Evolutionary conservation across 495 filamentous ascomycete species (phyloP).

Genomic region (Aspergillus steynii): DNA sequence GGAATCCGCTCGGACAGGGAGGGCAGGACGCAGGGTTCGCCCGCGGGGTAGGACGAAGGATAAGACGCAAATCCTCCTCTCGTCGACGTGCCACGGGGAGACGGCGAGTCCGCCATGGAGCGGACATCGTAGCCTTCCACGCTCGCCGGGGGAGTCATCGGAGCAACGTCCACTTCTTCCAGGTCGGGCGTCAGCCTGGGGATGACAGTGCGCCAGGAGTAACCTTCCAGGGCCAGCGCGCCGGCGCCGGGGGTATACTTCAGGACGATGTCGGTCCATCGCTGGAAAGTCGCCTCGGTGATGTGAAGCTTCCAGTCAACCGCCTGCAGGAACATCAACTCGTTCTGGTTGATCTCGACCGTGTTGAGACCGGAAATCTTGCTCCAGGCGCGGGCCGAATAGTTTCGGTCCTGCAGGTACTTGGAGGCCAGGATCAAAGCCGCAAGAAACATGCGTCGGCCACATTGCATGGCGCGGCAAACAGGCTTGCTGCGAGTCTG

Average conservation of each 20-base stretch:
- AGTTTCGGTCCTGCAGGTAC: conserved; percentile 97
- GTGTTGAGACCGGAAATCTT: conserved; percentile 94
- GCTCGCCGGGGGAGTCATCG: conserved; percentile 30
- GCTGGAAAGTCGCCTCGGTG: conserved; percentile 80
- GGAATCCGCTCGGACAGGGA: conserved; percentile 44
- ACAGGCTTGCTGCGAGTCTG: conserved; percentile 72
- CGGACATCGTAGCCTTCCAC: conserved; percentile 33
- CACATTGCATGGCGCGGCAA: conserved; percentile 87
- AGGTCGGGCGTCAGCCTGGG: conserved; percentile 73
- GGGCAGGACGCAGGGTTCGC: conserved; percentile 18
- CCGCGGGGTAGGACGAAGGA: conserved; percentile 8
- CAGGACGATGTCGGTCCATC: conserved; percentile 88
- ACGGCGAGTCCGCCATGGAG: conserved; percentile 32
- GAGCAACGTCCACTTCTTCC: conserved; percentile 36
- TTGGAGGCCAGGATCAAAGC: conserved; percentile 93
- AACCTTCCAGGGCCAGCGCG: conserved; percentile 34
- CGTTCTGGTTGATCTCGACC: conserved; percentile 92
- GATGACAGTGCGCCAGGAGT: conserved; percentile 75
- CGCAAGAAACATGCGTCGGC: conserved; percentile 95
- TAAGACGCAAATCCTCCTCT: conserved; percentile 5
- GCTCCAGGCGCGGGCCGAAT: conserved; percentile 95
- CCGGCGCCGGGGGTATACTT: conserved; percentile 69
- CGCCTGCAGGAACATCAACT: conserved; percentile 86
- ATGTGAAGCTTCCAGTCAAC: conserved; percentile 96
- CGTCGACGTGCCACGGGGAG: conserved; percentile 33